phyloP scores from a whole-genome alignment of 169 alveolate genomes.

The Cryptosporidium sp. region DNA sequence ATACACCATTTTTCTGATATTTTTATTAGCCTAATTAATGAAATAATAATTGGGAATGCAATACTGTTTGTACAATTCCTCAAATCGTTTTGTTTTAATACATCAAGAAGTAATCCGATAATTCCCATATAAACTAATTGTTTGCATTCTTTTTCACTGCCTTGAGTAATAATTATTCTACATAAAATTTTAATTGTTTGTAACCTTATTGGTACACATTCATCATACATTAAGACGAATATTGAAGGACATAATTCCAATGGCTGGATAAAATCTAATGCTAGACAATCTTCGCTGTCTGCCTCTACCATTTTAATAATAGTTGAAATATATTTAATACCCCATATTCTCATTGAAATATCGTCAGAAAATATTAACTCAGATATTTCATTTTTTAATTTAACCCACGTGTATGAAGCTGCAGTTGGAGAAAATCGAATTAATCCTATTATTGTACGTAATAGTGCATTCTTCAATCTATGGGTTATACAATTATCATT shows the following conservation, averaged over 20 bases:
- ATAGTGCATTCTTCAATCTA: conserved; percentile 9
- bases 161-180: conserved; percentile 29
- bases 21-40: conserved; percentile 32
- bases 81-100: conserved; percentile 37
- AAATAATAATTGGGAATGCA: conserved; percentile 30
- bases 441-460: conserved; percentile 39
- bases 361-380: conserved; percentile 20
- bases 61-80: conserved; percentile 5
- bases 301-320: conserved; percentile 44
- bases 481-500: conserved; percentile 15
- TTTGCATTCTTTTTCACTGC: conserved; percentile 18
- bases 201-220: conserved; percentile 43
- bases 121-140: conserved; percentile 71
- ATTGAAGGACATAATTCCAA: conserved; percentile 33
- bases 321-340: conserved; percentile 41
- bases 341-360: conserved; percentile 53
- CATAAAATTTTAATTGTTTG: conserved; percentile 31
- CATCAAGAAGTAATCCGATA: conserved; percentile 53
- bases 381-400: conserved; percentile 3
- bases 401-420: conserved; percentile 44
- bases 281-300: background rate
- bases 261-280: conserved; percentile 41
- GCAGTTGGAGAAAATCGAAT: conserved; percentile 55
- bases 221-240: conserved; percentile 40
- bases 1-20: conserved; percentile 41